phyloP scores from a whole-genome alignment of 176 grass and related monocot genomes.

The Miscanthus lutarioriparius region DNA sequence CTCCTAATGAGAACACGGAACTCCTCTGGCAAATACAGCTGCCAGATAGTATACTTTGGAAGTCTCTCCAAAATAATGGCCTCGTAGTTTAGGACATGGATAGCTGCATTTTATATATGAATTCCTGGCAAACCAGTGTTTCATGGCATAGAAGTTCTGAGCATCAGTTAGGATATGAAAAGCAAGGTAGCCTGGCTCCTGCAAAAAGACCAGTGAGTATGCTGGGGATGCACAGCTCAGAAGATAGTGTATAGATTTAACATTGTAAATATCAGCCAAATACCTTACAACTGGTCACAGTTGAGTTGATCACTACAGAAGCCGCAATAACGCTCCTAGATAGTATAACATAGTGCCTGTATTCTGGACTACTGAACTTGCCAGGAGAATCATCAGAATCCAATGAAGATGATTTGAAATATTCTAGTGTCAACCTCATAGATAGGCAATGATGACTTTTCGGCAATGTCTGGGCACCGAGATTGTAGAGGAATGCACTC shows the following conservation, averaged over 20 bases:
- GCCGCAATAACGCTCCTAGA: slow-evolving; percentile 80
- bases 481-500: slow-evolving; percentile 87
- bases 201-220: slow-evolving; percentile 35
- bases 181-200: slow-evolving; percentile 72
- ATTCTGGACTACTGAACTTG: slow-evolving; percentile 52
- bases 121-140: slow-evolving; percentile 80
- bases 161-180: slow-evolving; percentile 88
- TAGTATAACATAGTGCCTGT: slow-evolving; percentile 74
- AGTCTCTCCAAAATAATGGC: slow-evolving; percentile 44
- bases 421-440: slow-evolving; percentile 94
- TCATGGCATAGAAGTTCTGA: slow-evolving; percentile 87
- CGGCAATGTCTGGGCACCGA: slow-evolving; percentile 75
- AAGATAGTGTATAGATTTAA: slow-evolving; percentile 24
- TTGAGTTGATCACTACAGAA: slow-evolving; percentile 87
- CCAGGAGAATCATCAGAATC: slow-evolving; percentile 47
- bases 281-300: slow-evolving; percentile 82
- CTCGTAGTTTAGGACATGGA: slow-evolving; percentile 77
- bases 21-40: slow-evolving; percentile 82
- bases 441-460: slow-evolving; percentile 89
- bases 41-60: slow-evolving; percentile 31
- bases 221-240: slow-evolving; percentile 7
- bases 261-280: slow-evolving; percentile 28
- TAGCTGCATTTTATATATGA: slow-evolving; percentile 58
- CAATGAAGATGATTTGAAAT: slow-evolving; percentile 58
- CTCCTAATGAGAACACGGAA: slow-evolving; percentile 83